Base-by-base conservation (phyloP, 2,329 filamentous ascomycete species). In the Ascomycota sp. region DNA sequence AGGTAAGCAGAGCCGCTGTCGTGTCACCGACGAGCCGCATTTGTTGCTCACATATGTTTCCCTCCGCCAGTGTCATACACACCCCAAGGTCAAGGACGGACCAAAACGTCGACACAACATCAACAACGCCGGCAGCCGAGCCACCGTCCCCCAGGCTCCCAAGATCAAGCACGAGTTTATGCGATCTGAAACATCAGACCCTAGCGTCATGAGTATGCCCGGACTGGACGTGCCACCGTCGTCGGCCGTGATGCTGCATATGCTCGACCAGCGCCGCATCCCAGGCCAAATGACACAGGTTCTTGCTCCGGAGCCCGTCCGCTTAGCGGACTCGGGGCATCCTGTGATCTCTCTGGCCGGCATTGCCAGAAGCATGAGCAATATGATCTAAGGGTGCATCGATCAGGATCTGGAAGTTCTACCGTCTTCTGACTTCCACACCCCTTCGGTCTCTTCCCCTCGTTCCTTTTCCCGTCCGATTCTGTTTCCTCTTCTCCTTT, bases 51-150 rank as follows among this genome's bases (percentile, higher is more conserved):
- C 15, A 10, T 5, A 10, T 3, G 7, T 4, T 25, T 25, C 28
- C 5, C 7, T n/a, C 28, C 38, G 23, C 38, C 36, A 75, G 72
- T 79, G 75, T 40, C 74, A 79, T 45, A 72, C 71, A 1, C 74
- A 78, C 40, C 66, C 69, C 11, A 79, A 79, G 48, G 63, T 74
- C 46, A 78, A 76, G 46, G 75, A 79, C 39, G 64, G 68, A 2
- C 70, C 72, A 3, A 79, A 79, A 51, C 63, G 73, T 30, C 61
- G 70, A 31, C 63, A 74, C 27, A 73, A 77, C 43, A 70, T 59
- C 43, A 67, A 57, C 40, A 62, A 25, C n/a, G n/a, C n/a, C 23
- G 30, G 20, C 7, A 10, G 7, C 28, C 33, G 33, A 33, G 40
- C 45, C 26, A 43, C 57, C 25, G 53, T 47, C 55, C 20, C 54